phyloP scores from a whole-genome alignment of 306 rosid species.

The Begonia peltatifolia region DNA sequence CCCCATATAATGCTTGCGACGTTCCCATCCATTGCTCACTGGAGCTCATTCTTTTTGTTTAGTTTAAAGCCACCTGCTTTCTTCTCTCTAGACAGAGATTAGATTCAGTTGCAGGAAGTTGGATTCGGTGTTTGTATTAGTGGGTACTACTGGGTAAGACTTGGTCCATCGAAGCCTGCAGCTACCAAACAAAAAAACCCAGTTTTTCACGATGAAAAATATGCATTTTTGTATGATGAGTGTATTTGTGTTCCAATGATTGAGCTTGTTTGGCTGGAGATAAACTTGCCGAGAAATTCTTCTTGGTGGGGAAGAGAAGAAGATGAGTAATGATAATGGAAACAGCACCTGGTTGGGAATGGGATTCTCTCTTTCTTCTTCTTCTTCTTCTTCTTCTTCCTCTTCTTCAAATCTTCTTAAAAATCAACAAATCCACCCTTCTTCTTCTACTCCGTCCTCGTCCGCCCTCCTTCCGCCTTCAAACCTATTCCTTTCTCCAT shows the following conservation, averaged over 20 bases:
- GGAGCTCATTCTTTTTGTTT: slow-evolving; percentile 67
- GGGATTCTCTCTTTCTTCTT: too few species aligned
- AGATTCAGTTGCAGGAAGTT: slow-evolving; percentile 31
- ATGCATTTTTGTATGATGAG: slow-evolving; percentile 24
- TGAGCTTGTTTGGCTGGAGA: neutral
- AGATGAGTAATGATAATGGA: slow-evolving; percentile 34
- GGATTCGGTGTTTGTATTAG: slow-evolving; percentile 10
- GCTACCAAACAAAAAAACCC: slow-evolving; percentile 20
- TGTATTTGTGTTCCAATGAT: slow-evolving; percentile 31
- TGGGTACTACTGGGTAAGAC: slow-evolving; percentile 18
- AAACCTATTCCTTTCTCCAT: slow-evolving; percentile 27
- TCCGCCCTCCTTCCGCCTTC: slow-evolving; percentile 17
- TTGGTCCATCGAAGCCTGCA: slow-evolving; percentile 22
- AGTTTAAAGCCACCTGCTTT: slow-evolving; percentile 49
- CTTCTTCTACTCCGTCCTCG: slow-evolving; percentile 25
- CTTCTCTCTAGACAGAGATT: slow-evolving; percentile 18
- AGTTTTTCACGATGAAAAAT: slow-evolving; percentile 14
- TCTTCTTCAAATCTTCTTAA: slow-evolving; percentile 41
- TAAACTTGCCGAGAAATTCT: slow-evolving; percentile 22
- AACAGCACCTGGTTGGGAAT: slow-evolving; percentile 36
- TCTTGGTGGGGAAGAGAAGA: slow-evolving; percentile 7
- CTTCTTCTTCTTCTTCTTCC: slow-evolving; percentile 17
- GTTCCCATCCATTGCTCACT: slow-evolving; percentile 24
- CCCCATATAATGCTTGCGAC: slow-evolving; percentile 55
- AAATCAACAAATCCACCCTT: slow-evolving; percentile 28